Base-by-base conservation (phyloP, 1,284 basidiomycete genomes). In the Ceratobasidium theobromae region DNA sequence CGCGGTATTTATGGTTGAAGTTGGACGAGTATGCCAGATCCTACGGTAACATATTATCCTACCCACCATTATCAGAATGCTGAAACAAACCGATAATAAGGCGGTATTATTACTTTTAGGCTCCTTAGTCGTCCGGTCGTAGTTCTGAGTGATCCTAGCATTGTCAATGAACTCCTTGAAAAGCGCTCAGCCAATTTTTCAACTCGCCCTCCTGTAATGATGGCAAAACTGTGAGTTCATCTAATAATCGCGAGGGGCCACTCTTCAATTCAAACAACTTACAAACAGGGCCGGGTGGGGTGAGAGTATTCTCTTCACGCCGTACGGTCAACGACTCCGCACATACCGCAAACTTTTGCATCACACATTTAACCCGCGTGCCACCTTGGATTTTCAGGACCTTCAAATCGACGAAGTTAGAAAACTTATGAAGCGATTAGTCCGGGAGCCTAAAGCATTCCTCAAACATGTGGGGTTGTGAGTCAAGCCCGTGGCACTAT, bases 351-450 rank as follows among this genome's bases (percentile, higher is more conserved):
- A 43, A 49, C 52, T 69, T 1, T 33, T 69, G 5, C 57, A 66
- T 25, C 68, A 69, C 53, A 66, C 65, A 9, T 49, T 69, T 21
- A 57, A 66, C 25, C 52, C 68, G 5, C 55, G 55, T 5, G 57
- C 57, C 3, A 66, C 66, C 6, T 30, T 53, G 12, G 68, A 69
- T 25, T 69, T 55, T 54, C 41, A 55, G 11, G 46, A 52, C 12
- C 53, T 69, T 30, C 65, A 66, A 45, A 66, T 45, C 16, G 32
- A 53, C 11, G 55, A 62, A n/a, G 45, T 60, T 4, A 25, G 32
- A 35, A 49, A 67, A 32, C 46, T 65, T 38, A 62, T 69, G 33
- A 62, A 60, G 41, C 57, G 53, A 4, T 14, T 69, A 21, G 25
- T 53, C 11, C 48, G 62, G 40, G 3, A 11, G 9, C 68, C 68